These are phyloP conservation scores for Cavenderia fasciculata DNA, from an alignment of 78 protist species.

Conservation along the genomic window DNA sequence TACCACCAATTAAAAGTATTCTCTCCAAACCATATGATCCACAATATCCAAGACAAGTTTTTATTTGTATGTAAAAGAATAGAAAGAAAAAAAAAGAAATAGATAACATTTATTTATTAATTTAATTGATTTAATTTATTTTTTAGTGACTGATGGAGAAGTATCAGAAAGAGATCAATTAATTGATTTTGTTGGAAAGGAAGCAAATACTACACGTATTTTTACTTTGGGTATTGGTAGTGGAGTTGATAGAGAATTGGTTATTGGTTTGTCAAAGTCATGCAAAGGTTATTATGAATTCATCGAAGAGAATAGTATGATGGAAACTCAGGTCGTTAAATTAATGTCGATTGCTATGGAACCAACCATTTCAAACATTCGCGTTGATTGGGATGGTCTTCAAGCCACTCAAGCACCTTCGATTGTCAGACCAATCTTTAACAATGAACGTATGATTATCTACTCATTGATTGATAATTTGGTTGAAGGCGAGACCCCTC, in stretches of 20 bases:
- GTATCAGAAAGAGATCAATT: conserved; percentile 29
- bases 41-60: conserved; percentile 74
- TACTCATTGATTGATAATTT: conserved; percentile 1
- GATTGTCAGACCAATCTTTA: conserved; percentile 45
- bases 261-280: conserved; percentile 50
- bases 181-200: conserved; percentile 60
- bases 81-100: neutral
- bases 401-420: conserved; percentile 22
- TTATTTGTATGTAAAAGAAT: conserved; percentile 20
- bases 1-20: conserved; percentile 48
- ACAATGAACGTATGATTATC: conserved; percentile 44
- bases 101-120: neutral
- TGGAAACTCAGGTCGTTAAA: conserved; percentile 57
- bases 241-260: conserved; percentile 54
- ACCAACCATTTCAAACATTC: conserved; percentile 57
- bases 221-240: conserved; percentile 77
- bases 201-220: conserved; percentile 52
- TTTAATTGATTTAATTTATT: neutral
- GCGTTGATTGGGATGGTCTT: conserved; percentile 32
- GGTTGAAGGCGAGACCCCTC: neutral
- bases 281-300: conserved; percentile 73
- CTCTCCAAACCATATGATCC: neutral
- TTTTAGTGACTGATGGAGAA: conserved; percentile 74
- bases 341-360: conserved; percentile 45
- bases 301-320: conserved; percentile 2